A percentile compares a stretch with the other conserved stretches of the same genome.
These are phyloP conservation scores for Termitomyces sp. DNA, from an alignment of 768 basidiomycete genomes.

Conservation along the genomic window DNA sequence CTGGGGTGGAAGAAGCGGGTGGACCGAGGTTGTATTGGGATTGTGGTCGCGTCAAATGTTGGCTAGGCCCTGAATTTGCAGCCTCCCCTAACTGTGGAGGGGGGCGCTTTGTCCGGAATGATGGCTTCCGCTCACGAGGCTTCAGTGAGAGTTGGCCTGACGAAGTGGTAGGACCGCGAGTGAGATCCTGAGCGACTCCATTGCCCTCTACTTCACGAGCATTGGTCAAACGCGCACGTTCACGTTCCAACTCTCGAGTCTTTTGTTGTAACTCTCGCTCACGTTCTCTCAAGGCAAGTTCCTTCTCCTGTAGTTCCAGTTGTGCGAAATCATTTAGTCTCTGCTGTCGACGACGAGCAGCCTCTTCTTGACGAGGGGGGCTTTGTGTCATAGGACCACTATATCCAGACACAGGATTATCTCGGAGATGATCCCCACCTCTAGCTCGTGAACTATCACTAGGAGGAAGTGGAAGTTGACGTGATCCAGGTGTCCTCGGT, in stretches of 20 bases:
- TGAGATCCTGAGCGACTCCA: constrained; percentile 14
- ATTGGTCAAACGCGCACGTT: constrained; percentile 40
- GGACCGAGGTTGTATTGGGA: constrained; percentile 36
- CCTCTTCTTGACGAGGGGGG: constrained; percentile 24
- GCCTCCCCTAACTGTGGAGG: constrained; percentile 9
- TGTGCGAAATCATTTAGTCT: constrained; percentile 48
- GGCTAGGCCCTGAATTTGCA: constrained; percentile 1
- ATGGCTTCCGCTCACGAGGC: constrained; percentile 30
- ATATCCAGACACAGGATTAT: constrained; percentile 4
- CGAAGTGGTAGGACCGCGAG: constrained; percentile 5
- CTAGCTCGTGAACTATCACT: constrained; percentile 18
- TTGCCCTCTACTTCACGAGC: constrained; percentile 27
- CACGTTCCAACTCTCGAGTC: constrained; percentile 54
- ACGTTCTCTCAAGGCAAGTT: constrained; percentile 46
- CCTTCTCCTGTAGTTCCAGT: constrained; percentile 52
- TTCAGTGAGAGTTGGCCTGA: constrained; percentile 20
- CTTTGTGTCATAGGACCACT: constrained; percentile 10
- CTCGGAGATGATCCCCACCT: constrained; percentile 18
- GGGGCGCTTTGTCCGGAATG: constrained; percentile 27
- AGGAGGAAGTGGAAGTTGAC: constrained; percentile 16
- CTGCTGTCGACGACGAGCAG: constrained; percentile 28
- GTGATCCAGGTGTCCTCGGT: constrained; percentile 28
- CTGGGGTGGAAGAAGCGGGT: constrained; percentile 19
- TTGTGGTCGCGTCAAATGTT: constrained; percentile 7
- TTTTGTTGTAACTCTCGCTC: constrained; percentile 54